Evolutionary conservation across 2,329 filamentous ascomycete genomes (phyloP).

Genomic region (Colletotrichum limetticola): DNA sequence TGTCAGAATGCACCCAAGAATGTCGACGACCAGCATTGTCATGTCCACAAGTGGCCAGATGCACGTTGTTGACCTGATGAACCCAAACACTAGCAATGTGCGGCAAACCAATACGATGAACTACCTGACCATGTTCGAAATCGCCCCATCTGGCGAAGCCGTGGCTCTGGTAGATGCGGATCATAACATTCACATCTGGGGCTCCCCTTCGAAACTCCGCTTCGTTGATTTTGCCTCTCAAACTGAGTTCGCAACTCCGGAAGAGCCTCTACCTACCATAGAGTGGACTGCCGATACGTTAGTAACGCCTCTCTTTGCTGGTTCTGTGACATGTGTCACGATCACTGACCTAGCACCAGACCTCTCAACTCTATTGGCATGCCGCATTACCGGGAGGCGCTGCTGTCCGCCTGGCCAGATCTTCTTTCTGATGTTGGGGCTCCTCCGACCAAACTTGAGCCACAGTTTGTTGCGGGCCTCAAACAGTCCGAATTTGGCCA

Average conservation of each 20-base stretch:
- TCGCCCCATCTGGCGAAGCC: slow-evolving; percentile 88
- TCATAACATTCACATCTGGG: slow-evolving; percentile 86
- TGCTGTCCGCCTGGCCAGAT: slow-evolving; percentile 93
- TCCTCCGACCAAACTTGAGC: slow-evolving; percentile 80
- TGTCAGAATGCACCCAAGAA: slow-evolving; percentile 94
- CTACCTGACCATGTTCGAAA: slow-evolving; percentile 83
- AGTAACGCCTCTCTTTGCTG: slow-evolving; percentile 43
- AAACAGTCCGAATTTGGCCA: slow-evolving; percentile 79
- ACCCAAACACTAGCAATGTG: slow-evolving; percentile 87
- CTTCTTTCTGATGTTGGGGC: slow-evolving; percentile 87
- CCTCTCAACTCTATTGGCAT: slow-evolving; percentile 89
- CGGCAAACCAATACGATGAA: slow-evolving; percentile 79
- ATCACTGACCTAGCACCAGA: slow-evolving; percentile 41
- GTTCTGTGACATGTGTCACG: slow-evolving; percentile 14
- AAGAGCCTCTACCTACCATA: slow-evolving; percentile 66
- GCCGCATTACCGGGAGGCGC: slow-evolving; percentile 89
- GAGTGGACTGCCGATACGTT: slow-evolving; percentile 79
- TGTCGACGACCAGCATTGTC: slow-evolving; percentile 95
- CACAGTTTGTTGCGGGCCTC: slow-evolving; percentile 74
- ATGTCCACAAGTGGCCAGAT: slow-evolving; percentile 92
- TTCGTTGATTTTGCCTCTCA: slow-evolving; percentile 86
- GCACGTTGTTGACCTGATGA: slow-evolving; percentile 95
- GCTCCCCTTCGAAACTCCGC: slow-evolving; percentile 84
- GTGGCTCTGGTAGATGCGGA: slow-evolving; percentile 84
- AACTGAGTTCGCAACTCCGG: slow-evolving; percentile 79